Conservation (phyloP, 768 basidiomycete species). For the Cystobasidiopsis lactophilus region DNA sequence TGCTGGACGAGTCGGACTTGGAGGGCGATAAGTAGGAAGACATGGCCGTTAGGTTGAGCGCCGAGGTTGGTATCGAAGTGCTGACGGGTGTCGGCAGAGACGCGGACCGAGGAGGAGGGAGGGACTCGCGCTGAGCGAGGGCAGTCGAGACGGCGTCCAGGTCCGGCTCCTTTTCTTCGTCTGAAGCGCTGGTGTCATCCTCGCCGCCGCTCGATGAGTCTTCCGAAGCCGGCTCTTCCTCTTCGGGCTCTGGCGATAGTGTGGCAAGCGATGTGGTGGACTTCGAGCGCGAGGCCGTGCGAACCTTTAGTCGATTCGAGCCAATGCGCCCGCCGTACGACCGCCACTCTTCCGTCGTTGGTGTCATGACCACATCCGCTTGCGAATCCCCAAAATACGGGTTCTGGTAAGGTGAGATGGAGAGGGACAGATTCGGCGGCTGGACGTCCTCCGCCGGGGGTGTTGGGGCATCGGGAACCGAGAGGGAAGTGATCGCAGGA, state of each 20-base stretch:
- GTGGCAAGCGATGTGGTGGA: too few relatives aligned
- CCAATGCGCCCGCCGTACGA: background rate
- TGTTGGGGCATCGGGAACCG: too few relatives aligned
- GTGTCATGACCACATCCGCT: background rate
- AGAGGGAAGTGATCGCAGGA: too few relatives aligned
- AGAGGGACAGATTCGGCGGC: too few relatives aligned
- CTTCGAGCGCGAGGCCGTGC: background rate
- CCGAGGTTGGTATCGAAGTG: background rate
- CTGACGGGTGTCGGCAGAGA: too few relatives aligned
- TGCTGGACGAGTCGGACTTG: background rate
- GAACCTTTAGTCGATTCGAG: background rate
- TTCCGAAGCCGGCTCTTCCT: background rate
- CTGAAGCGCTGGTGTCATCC: background rate
- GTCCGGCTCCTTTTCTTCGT: background rate
- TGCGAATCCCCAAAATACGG: too few relatives aligned
- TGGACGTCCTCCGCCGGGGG: too few relatives aligned
- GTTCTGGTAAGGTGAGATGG: too few relatives aligned
- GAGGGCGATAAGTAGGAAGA: background rate
- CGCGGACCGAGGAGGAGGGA: too few relatives aligned
- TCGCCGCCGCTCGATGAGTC: background rate
- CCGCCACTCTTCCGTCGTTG: constrained; percentile 1
- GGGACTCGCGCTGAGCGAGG: background rate
- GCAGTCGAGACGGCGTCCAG: background rate
- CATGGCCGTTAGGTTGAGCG: background rate
- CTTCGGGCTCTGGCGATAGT: background rate